Conservation (phyloP, 106 monocot genomes). For the Allium sativum region DNA sequence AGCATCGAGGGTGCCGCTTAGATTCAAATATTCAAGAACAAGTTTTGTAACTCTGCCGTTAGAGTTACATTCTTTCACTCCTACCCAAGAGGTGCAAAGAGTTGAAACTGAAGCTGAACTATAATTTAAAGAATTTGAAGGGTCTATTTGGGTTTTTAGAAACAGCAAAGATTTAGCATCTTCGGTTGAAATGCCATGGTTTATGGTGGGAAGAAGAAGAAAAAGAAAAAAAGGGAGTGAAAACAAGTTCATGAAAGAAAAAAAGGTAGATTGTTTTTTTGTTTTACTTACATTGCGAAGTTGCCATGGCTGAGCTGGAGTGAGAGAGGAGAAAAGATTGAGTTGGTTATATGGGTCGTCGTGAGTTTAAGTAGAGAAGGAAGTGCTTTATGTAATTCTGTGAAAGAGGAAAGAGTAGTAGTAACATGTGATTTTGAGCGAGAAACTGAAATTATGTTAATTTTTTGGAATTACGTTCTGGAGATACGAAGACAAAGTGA, state of each 20-base stretch:
- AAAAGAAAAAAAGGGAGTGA: constrained; percentile 4
- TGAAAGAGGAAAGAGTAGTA: no score
- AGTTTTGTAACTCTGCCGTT: constrained; percentile 63
- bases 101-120: background rate
- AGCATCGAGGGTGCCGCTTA: constrained; percentile 38
- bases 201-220: background rate
- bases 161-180: constrained; percentile 52
- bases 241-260: background rate
- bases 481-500: no score
- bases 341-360: no score
- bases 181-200: background rate
- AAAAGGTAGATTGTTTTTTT: background rate
- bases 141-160: constrained; percentile 51
- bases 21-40: constrained; percentile 70
- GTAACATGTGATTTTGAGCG: no score
- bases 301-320: no score
- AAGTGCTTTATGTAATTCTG: no score
- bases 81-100: constrained; percentile 49
- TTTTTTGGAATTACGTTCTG: no score
- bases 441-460: no score
- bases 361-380: no score
- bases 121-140: constrained; percentile 43
- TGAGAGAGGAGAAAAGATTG: no score
- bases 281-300: no score
- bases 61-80: constrained; percentile 57